Conservation (phyloP, 108 stramenopile species). For the Schizochytrium sp. region DNA sequence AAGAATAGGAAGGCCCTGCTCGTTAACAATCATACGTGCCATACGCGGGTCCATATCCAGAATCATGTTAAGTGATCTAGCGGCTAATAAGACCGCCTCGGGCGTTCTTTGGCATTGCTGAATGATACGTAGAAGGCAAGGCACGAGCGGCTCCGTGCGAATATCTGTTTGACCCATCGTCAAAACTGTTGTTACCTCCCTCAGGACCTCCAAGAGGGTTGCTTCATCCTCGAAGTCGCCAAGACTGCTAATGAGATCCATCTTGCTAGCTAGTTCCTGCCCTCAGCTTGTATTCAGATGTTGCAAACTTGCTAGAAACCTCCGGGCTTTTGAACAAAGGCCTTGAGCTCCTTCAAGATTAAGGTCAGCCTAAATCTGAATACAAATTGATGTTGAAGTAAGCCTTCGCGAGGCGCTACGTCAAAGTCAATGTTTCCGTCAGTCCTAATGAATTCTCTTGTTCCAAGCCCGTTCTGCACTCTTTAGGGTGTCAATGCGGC, state of each 20-base stretch:
- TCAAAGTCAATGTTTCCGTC: no score
- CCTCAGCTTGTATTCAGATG: neutral
- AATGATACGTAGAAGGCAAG: slow-evolving; percentile 16
- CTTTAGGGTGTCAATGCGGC: no score
- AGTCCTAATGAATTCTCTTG: no score
- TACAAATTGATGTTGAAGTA: no score
- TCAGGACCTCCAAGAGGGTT: slow-evolving; percentile 20
- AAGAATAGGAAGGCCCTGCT: slow-evolving; percentile 17
- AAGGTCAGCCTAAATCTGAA: no score
- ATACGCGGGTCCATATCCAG: slow-evolving; percentile 39
- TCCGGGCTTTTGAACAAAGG: no score
- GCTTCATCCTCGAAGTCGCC: slow-evolving; percentile 26
- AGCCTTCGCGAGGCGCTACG: no score
- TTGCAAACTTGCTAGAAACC: no score
- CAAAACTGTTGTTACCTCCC: neutral
- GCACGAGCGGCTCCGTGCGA: slow-evolving; percentile 37
- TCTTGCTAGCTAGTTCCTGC: neutral
- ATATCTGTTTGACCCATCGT: slow-evolving; percentile 41
- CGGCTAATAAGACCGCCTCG: slow-evolving; percentile 30
- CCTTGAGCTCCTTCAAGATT: no score
- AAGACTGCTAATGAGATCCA: slow-evolving; percentile 32
- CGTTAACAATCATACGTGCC: neutral
- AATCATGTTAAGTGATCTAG: slow-evolving; percentile 19
- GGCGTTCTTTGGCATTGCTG: slow-evolving; percentile 21
- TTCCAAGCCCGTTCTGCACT: no score